Conservation (phyloP, 1,139 yeast species). For the Blastobotrys petasosporus region DNA sequence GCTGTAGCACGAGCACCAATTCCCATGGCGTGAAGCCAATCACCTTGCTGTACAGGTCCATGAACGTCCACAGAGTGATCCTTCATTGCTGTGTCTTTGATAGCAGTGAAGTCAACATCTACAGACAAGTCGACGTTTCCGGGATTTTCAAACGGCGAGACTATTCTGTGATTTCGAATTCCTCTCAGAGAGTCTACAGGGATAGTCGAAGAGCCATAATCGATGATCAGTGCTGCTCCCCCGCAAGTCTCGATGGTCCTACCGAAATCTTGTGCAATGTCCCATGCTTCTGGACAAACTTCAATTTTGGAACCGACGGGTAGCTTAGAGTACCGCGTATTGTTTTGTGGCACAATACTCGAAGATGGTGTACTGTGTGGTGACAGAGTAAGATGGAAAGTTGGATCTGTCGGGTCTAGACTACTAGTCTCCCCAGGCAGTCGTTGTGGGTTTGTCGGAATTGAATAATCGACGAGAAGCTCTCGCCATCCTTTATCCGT, state of each 20-base stretch:
- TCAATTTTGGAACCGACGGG: slow-evolving; percentile 60
- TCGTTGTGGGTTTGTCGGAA: slow-evolving; percentile 17
- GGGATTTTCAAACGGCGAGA: slow-evolving; percentile 68
- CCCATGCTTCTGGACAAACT: slow-evolving; percentile 70
- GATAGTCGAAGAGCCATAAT: slow-evolving; percentile 64
- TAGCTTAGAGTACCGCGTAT: slow-evolving; percentile 48
- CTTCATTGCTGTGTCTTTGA: slow-evolving; percentile 37
- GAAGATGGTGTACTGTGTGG: slow-evolving; percentile 63
- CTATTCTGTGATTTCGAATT: slow-evolving; percentile 65
- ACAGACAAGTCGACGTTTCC: slow-evolving; percentile 80
- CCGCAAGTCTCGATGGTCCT: slow-evolving; percentile 31
- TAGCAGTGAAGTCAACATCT: slow-evolving; percentile 72
- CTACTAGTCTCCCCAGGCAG: slow-evolving; percentile 28
- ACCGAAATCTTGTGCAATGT: slow-evolving; percentile 33
- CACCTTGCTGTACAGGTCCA: slow-evolving; percentile 75
- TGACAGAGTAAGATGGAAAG: slow-evolving; percentile 54
- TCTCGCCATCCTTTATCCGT: slow-evolving; percentile 66
- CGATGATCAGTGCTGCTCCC: slow-evolving; percentile 62
- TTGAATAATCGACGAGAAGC: slow-evolving; percentile 52
- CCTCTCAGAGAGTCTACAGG: slow-evolving; percentile 72
- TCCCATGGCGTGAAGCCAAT: slow-evolving; percentile 73
- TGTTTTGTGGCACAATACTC: slow-evolving; percentile 47
- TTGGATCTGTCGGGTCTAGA: slow-evolving; percentile 16
- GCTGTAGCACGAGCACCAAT: slow-evolving; percentile 58
- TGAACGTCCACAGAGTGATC: slow-evolving; percentile 30